Evolutionary conservation across 805 yeast genomes (phyloP).

Genomic region (Candida oleophila): DNA sequence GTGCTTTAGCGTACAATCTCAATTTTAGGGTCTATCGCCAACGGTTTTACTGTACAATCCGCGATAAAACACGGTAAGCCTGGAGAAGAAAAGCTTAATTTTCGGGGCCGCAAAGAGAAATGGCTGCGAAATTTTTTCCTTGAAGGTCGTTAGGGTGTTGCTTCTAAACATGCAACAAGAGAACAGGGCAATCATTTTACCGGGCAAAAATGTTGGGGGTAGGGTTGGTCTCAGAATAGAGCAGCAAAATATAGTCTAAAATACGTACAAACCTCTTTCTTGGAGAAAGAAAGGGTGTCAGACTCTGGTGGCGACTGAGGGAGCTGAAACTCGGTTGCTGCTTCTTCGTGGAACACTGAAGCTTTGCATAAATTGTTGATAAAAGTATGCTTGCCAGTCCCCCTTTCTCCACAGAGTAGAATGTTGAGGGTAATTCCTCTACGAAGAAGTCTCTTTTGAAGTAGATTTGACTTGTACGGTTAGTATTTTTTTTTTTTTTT

Average conservation of each 20-base stretch:
- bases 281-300: neutral
- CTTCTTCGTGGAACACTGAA: conserved; percentile 4
- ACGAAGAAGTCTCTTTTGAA: conserved; percentile 2
- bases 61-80: neutral
- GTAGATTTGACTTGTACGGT: neutral
- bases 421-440: conserved; percentile 23
- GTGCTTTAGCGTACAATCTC: neutral
- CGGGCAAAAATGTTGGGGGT: too few relatives aligned
- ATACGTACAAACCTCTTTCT: neutral
- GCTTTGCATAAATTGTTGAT: conserved; percentile 70
- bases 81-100: neutral
- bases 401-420: conserved; percentile 38
- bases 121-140: neutral
- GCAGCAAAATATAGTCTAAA: neutral
- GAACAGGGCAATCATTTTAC: too few relatives aligned
- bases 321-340: conserved; percentile 20
- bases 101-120: neutral
- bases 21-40: neutral
- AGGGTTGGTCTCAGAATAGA: neutral
- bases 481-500: too few relatives aligned
- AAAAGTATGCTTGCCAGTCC: conserved; percentile 67
- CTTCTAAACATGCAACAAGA: too few relatives aligned
- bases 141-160: too few relatives aligned
- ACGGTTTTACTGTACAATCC: neutral
- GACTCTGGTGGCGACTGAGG: neutral